A percentile compares a stretch with the other conserved stretches of the same genome.
These are phyloP conservation scores for Mycena citricolor DNA, from an alignment of 1,284 basidiomycete genomes.

Conservation along the genomic window DNA sequence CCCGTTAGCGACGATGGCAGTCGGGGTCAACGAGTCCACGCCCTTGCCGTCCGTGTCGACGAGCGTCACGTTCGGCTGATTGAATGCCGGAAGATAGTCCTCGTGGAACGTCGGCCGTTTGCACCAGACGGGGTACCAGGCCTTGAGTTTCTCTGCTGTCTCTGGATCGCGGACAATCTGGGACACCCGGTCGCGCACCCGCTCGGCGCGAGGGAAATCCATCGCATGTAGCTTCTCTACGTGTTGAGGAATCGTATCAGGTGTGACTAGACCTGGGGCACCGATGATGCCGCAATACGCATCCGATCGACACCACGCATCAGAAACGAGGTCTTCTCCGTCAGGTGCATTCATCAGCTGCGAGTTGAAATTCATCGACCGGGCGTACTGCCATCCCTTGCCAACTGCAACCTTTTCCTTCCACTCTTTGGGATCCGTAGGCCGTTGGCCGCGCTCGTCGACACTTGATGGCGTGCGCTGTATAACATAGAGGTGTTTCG, in stretches of 20 bases:
- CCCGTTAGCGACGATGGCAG: constrained; percentile 17
- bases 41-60: constrained; percentile 25
- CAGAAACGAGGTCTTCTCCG: constrained; percentile 12
- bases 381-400: constrained; percentile 16
- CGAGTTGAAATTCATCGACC: constrained; percentile 5
- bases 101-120: constrained; percentile 23
- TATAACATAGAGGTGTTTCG: constrained; percentile 23
- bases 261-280: constrained; percentile 5
- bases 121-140: constrained; percentile 19
- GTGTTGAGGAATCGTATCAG: constrained; percentile 17
- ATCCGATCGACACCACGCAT: constrained; percentile 11
- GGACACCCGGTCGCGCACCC: constrained; percentile 14
- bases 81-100: constrained; percentile 23
- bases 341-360: neutral
- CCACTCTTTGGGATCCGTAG: constrained; percentile 19
- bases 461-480: constrained; percentile 24
- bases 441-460: constrained; percentile 21
- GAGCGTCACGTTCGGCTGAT: constrained; percentile 21
- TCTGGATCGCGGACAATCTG: constrained; percentile 20
- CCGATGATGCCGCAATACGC: constrained; percentile 20
- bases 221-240: constrained; percentile 14
- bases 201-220: constrained; percentile 11
- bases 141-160: constrained; percentile 21
- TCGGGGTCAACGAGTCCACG: constrained; percentile 9
- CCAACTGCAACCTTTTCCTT: constrained; percentile 6